Evolutionary conservation across 768 basidiomycete genomes (phyloP).

Genomic region (Leucogyrophana mollusca): DNA sequence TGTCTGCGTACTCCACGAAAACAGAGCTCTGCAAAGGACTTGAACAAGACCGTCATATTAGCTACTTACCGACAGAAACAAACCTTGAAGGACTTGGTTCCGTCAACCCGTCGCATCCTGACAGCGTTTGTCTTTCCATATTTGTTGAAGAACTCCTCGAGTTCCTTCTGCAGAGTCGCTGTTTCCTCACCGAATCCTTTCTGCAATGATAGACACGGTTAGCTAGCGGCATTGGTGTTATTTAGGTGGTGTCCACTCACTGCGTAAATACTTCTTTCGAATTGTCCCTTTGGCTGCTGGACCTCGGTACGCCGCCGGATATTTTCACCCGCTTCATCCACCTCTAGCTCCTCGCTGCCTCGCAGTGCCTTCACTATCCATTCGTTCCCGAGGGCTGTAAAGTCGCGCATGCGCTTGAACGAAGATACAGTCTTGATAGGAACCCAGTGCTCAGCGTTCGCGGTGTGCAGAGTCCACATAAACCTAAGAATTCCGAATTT

Average conservation of each 20-base stretch:
- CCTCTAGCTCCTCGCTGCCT: slow-evolving; percentile 56
- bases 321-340: slow-evolving; percentile 70
- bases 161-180: slow-evolving; percentile 59
- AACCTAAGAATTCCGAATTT: slow-evolving; percentile 53
- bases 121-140: slow-evolving; percentile 82
- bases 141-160: slow-evolving; percentile 79
- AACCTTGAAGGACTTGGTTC: slow-evolving; percentile 88
- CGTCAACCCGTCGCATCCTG: slow-evolving; percentile 79
- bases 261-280: slow-evolving; percentile 85
- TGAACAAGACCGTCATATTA: not conserved
- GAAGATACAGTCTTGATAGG: slow-evolving; percentile 83
- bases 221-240: not conserved
- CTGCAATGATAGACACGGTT: slow-evolving; percentile 36
- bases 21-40: slow-evolving; percentile 71
- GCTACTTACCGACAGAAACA: slow-evolving; percentile 11
- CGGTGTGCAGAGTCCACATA: slow-evolving; percentile 90
- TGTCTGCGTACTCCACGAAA: slow-evolving; percentile 86
- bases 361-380: slow-evolving; percentile 74
- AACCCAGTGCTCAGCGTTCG: slow-evolving; percentile 86
- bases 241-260: slow-evolving; percentile 46
- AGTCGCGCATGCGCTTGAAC: slow-evolving; percentile 94
- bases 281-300: slow-evolving; percentile 73
- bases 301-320: slow-evolving; percentile 76
- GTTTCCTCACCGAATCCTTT: slow-evolving; percentile 84
- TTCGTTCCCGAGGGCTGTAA: slow-evolving; percentile 51